phyloP scores from a whole-genome alignment of 2,329 filamentous ascomycete genomes.

The Curvularia verruculosa region DNA sequence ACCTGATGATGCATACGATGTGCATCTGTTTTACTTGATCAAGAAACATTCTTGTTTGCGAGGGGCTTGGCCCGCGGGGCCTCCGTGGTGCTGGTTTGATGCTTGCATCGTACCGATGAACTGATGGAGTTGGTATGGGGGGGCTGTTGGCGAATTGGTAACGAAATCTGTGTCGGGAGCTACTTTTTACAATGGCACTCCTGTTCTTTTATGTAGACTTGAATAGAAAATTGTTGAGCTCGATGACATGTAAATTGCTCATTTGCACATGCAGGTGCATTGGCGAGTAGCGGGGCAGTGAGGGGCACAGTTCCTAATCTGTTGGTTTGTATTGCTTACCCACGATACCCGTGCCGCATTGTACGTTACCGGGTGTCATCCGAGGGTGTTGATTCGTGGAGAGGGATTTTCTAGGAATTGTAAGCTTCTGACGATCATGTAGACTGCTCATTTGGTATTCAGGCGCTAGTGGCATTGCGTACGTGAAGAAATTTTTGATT shows the following conservation, averaged over 20 bases:
- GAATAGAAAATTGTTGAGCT: not conserved
- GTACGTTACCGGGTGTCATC: not conserved
- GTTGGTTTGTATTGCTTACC: constrained; percentile 7
- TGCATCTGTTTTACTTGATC: constrained; percentile 22
- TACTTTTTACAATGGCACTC: constrained; percentile 5
- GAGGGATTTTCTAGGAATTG: not conserved
- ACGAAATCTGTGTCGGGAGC: not conserved
- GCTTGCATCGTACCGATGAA: constrained; percentile 21
- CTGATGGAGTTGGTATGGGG: not conserved
- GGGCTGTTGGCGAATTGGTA: not conserved
- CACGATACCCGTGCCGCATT: not conserved
- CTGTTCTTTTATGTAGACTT: not conserved
- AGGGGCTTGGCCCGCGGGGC: constrained; percentile 6
- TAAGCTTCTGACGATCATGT: not conserved
- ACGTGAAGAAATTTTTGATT: not conserved
- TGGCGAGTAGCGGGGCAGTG: constrained; percentile 21
- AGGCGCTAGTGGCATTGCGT: not conserved
- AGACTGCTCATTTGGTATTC: not conserved
- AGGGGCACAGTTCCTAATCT: constrained; percentile 13
- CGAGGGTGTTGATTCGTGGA: not conserved
- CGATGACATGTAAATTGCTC: constrained; percentile 5
- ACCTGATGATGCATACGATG: constrained; percentile 20
- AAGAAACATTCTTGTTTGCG: constrained; percentile 5
- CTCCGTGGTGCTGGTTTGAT: constrained; percentile 16
- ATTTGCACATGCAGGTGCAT: constrained; percentile 14